These are phyloP conservation scores for Pyrenopolyporus hunteri DNA, from an alignment of 495 filamentous ascomycete genomes.

Conservation along the genomic window DNA sequence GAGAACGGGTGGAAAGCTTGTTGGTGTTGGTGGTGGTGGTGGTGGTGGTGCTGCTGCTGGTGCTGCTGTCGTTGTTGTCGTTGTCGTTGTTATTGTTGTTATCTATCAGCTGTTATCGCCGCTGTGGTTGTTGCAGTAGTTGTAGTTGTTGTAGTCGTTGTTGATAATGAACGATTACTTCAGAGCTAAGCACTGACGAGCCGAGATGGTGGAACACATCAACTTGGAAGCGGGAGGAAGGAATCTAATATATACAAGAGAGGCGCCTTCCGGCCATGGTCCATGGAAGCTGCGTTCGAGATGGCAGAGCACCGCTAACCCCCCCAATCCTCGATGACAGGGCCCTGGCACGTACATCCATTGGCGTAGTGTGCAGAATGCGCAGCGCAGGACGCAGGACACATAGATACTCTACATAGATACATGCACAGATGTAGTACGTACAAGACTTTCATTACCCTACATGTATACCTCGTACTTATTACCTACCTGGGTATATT, in stretches of 20 bases:
- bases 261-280: conserved; percentile 21
- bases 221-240: conserved; percentile 29
- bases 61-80: no score
- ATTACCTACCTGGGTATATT: no score
- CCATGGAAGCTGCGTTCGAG: conserved; percentile 28
- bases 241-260: conserved; percentile 38
- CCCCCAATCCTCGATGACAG: background rate
- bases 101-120: no score
- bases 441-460: background rate
- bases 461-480: no score
- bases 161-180: conserved; percentile 16
- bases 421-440: background rate
- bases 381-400: no score
- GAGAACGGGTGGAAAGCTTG: no score
- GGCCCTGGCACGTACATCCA: background rate
- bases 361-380: no score
- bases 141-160: background rate
- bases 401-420: no score
- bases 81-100: no score
- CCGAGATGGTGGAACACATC: conserved; percentile 36
- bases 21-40: no score
- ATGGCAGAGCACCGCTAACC: conserved; percentile 2
- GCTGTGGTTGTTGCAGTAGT: no score
- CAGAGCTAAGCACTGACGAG: conserved; percentile 23
- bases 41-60: no score